phyloP scores from a whole-genome alignment of 768 basidiomycete species.

The Ramaria sp. region DNA sequence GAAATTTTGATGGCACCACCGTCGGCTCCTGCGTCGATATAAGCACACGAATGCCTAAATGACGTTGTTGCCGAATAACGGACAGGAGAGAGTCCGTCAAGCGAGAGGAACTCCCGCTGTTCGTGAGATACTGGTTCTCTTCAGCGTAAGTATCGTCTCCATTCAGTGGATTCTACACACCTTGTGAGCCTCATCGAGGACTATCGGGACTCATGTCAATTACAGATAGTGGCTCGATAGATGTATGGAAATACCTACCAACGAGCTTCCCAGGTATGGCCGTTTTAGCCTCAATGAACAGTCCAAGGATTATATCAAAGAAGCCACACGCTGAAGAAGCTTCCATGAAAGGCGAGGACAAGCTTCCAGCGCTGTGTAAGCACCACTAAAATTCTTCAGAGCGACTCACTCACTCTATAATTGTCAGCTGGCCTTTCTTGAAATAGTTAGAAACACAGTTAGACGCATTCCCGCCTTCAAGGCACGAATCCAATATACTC shows the following conservation, averaged over 20 bases:
- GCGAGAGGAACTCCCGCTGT: constrained; percentile 31
- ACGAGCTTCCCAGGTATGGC: not conserved
- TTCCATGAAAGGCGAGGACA: constrained; percentile 68
- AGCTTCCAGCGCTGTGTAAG: constrained; percentile 8
- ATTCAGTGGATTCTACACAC: not conserved
- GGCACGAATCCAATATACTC: constrained; percentile 46
- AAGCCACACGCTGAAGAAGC: constrained; percentile 52
- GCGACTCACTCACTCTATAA: constrained; percentile 1
- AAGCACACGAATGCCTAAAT: constrained; percentile 59
- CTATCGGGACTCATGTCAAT: constrained; percentile 53
- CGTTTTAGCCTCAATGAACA: constrained; percentile 46
- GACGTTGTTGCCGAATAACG: constrained; percentile 58
- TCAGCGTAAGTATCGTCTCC: not conserved
- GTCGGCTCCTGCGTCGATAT: constrained; percentile 76
- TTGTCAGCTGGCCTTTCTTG: not conserved
- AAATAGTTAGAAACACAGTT: not conserved
- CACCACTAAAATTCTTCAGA: not conserved
- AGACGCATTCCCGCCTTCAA: constrained; percentile 22
- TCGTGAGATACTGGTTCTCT: constrained; percentile 44
- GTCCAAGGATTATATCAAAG: constrained; percentile 56
- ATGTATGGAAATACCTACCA: not conserved
- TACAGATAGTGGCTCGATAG: constrained; percentile 20
- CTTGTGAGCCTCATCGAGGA: constrained; percentile 67
- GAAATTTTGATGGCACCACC: constrained; percentile 52
- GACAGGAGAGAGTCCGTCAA: constrained; percentile 48